A percentile compares a stretch with the other conserved stretches of the same genome.
Evolutionary conservation across 2,329 filamentous ascomycete species (phyloP).

Genomic region (Colletotrichum limetticola): DNA sequence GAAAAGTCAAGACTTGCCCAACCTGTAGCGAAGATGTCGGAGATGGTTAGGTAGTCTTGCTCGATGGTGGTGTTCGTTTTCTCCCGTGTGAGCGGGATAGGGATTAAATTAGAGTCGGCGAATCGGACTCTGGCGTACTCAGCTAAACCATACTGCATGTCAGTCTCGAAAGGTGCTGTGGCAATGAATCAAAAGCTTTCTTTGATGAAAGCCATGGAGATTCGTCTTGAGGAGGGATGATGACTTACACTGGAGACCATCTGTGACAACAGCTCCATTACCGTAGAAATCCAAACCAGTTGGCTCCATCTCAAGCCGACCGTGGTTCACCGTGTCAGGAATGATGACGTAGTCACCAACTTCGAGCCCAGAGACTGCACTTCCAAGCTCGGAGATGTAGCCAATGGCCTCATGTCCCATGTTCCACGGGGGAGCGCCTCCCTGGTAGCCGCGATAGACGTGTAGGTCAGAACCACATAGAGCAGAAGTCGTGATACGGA

Average conservation of each 20-base stretch:
- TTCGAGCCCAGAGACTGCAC: conserved; percentile 45
- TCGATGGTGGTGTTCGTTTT: conserved; percentile 64
- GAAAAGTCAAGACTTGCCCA: conserved; percentile 67
- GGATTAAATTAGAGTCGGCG: conserved; percentile 73
- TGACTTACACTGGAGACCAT: conserved; percentile 17
- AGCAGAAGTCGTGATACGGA: conserved; percentile 45
- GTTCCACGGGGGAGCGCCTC: conserved; percentile 16
- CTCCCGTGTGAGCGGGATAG: conserved; percentile 53
- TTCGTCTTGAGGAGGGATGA: neutral
- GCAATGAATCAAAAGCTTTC: no score
- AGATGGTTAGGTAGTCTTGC: conserved; percentile 64
- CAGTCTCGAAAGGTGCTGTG: no score
- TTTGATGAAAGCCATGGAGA: neutral
- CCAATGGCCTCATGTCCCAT: conserved; percentile 56
- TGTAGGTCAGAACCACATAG: conserved; percentile 49
- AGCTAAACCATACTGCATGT: conserved; percentile 17
- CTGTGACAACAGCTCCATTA: neutral
- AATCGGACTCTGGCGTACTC: conserved; percentile 72
- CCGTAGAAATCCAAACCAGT: neutral
- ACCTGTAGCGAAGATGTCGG: conserved; percentile 58
- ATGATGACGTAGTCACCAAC: conserved; percentile 52
- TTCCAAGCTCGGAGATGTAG: conserved; percentile 46
- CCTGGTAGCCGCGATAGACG: conserved; percentile 41
- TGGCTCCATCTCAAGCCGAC: neutral
- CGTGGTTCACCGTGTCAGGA: conserved; percentile 34